Percentiles rank a stretch among this genome's conserved stretches.
Conservation (phyloP, 2,329 filamentous ascomycete genomes). For the Diplodia sapinea region DNA sequence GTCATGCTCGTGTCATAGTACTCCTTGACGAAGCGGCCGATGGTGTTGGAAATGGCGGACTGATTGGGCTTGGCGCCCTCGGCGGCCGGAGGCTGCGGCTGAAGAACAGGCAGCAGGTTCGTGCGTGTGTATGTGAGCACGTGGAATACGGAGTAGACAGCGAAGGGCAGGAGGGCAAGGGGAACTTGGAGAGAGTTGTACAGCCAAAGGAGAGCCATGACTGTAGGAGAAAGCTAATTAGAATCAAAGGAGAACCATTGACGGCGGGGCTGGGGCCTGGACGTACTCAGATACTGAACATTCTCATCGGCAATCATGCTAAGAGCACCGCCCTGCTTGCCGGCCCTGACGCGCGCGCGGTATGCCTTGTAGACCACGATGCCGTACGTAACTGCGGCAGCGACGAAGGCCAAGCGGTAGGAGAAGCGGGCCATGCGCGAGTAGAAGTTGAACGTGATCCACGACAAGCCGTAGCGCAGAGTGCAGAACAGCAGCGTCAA, state of each 20-base stretch:
- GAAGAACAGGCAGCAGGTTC: constrained; percentile 86
- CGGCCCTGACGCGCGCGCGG: constrained; percentile 79
- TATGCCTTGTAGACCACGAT: constrained; percentile 99
- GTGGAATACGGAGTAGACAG: constrained; percentile 98
- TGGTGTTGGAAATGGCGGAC: constrained; percentile 75
- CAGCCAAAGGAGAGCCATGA: constrained; percentile 94
- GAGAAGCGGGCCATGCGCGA: constrained; percentile 77
- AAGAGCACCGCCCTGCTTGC: constrained; percentile 67
- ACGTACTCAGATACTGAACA: constrained; percentile 92
- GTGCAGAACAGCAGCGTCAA: constrained; percentile 83
- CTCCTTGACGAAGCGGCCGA: constrained; percentile 93
- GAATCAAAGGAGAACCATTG: neutral
- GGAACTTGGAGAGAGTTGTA: constrained; percentile 81
- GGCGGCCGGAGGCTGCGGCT: constrained; percentile 63
- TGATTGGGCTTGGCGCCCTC: constrained; percentile 63
- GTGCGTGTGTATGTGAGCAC: constrained; percentile 94
- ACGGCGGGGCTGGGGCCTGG: neutral
- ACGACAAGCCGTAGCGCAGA: constrained; percentile 81
- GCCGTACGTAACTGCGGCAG: constrained; percentile 90
- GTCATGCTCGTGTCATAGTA: constrained; percentile 98
- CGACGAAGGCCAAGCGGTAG: constrained; percentile 89
- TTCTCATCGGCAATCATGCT: constrained; percentile 87
- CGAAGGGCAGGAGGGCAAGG: constrained; percentile 89
- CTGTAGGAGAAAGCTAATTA: constrained; percentile 53
- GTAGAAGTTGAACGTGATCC: constrained; percentile 86